Evolutionary conservation across 345 rosid species (phyloP), one percentile per base, ranked within the genome.

Genomic region (Cardamine resedifolia): DNA sequence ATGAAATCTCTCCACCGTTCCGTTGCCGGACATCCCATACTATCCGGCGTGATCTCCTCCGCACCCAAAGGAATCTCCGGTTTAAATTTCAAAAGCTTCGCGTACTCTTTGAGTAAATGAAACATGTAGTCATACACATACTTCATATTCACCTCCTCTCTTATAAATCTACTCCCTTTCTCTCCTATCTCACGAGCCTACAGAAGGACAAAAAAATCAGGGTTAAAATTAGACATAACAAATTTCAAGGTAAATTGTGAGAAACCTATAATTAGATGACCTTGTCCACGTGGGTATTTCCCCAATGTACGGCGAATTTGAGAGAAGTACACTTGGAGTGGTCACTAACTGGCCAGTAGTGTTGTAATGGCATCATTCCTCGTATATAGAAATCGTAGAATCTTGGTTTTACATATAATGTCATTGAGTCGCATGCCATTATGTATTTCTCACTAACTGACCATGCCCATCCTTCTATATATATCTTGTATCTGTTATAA

Each of bases 281-380:
- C 79, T 76, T 70, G 3, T 70, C 61, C 64, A 70, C 36, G 34
- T 70, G 71, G n/a, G 65, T 76, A 38, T 87, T 89, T 39, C 93
- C 97, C 96, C 93, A 91, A 50, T 87, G 84, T 5, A 91, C 96
- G 0, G 93, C 96, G 61, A 83, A 85, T 73, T 86, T 87, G 9
- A 89, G 85, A 58, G 85, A 81, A 24, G 72, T 67, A 76, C 96
- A 91, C 34, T 85, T 81, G 47, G 61, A 51, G 44, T 76, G 33
- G 58, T 76, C 80, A 39, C 79, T 75, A 12, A 91, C 82, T 24
- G 91, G 94, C 94, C 96, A 91, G 58, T 85, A 86, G 51, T 87
- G 94, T 60, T 84, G 56, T 78, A 89, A 20, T 55, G 96, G 94
- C 64, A 64, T 72, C 89, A 91, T 67, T 47, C 87, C 85, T 72